These are phyloP conservation scores for Suillus plorans DNA, from an alignment of 768 basidiomycete species.

Conservation along the genomic window DNA sequence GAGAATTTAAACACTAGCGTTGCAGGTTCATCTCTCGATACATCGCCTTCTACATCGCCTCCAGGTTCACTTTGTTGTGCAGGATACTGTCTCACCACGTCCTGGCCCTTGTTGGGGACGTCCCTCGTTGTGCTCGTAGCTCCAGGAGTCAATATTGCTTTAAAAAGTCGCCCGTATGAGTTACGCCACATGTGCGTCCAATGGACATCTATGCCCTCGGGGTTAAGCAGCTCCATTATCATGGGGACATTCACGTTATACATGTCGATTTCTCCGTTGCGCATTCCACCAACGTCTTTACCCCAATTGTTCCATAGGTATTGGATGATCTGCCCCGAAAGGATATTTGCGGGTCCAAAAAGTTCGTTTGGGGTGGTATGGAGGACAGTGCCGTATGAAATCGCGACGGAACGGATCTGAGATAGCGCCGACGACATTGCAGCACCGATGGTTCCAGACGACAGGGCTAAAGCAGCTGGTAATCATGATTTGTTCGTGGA, in stretches of 20 bases:
- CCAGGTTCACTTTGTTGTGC: conserved; percentile 5
- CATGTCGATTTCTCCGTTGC: conserved; percentile 70
- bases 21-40: conserved; percentile 22
- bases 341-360: conserved; percentile 69
- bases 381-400: conserved; percentile 83
- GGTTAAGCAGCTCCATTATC: conserved; percentile 59
- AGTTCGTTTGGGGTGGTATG: conserved; percentile 62
- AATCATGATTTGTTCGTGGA: conserved; percentile 6
- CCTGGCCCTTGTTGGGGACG: conserved; percentile 43
- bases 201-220: conserved; percentile 61
- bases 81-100: conserved; percentile 32
- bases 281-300: conserved; percentile 54
- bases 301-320: conserved; percentile 89
- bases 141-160: conserved; percentile 33
- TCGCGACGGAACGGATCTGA: conserved; percentile 71
- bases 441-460: conserved; percentile 91
- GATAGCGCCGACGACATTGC: conserved; percentile 80
- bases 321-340: conserved; percentile 65
- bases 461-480: conserved; percentile 81
- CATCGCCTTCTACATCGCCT: conserved; percentile 11
- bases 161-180: conserved; percentile 80
- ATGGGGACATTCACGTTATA: conserved; percentile 90
- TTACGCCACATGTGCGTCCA: conserved; percentile 90
- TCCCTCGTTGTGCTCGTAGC: conserved; percentile 20
- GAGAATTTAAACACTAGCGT: conserved; percentile 72